Percentiles rank a stretch among this genome's conserved stretches.
Evolutionary conservation across 805 yeast genomes (phyloP).

Genomic region (Kodamaea leandrae): DNA sequence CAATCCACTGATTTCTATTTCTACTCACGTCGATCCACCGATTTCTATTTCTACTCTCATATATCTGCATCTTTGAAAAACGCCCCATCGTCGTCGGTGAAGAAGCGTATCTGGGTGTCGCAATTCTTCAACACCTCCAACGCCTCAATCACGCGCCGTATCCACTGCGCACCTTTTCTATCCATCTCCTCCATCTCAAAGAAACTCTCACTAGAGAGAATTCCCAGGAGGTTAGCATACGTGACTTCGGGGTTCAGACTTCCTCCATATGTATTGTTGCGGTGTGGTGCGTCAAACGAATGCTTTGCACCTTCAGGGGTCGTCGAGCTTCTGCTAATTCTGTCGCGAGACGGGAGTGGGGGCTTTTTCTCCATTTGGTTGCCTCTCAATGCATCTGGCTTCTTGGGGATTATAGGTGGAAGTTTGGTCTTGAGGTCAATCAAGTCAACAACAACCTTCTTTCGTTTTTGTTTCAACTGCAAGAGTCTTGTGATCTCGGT

Average conservation of each 20-base stretch:
- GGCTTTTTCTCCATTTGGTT: slow-evolving; percentile 21
- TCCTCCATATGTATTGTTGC: neutral
- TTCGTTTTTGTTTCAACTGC: slow-evolving; percentile 11
- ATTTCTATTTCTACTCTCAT: neutral
- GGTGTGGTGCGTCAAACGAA: slow-evolving; percentile 25
- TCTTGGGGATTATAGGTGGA: slow-evolving; percentile 45
- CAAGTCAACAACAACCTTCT: slow-evolving; percentile 12
- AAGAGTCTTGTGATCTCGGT: slow-evolving; percentile 27
- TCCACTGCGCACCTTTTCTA: slow-evolving; percentile 37
- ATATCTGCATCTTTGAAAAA: slow-evolving; percentile 20
- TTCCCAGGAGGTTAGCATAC: slow-evolving; percentile 17
- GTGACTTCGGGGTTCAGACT: neutral
- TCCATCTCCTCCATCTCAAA: slow-evolving; percentile 37
- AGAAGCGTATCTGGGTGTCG: slow-evolving; percentile 27
- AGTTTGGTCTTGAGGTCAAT: slow-evolving; percentile 34
- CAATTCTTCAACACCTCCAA: slow-evolving; percentile 29
- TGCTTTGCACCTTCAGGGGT: too few relatives aligned
- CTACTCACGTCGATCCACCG: too few relatives aligned
- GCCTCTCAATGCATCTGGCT: slow-evolving; percentile 43
- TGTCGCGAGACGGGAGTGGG: slow-evolving; percentile 27
- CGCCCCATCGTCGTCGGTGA: slow-evolving; percentile 35
- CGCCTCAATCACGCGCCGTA: slow-evolving; percentile 30
- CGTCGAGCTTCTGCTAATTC: neutral
- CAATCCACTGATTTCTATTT: too few relatives aligned
- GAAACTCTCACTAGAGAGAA: slow-evolving; percentile 23